A percentile compares a stretch with the other conserved stretches of the same genome.
Conservation (phyloP, 169 alveolate species). For the Neospora caninum region DNA sequence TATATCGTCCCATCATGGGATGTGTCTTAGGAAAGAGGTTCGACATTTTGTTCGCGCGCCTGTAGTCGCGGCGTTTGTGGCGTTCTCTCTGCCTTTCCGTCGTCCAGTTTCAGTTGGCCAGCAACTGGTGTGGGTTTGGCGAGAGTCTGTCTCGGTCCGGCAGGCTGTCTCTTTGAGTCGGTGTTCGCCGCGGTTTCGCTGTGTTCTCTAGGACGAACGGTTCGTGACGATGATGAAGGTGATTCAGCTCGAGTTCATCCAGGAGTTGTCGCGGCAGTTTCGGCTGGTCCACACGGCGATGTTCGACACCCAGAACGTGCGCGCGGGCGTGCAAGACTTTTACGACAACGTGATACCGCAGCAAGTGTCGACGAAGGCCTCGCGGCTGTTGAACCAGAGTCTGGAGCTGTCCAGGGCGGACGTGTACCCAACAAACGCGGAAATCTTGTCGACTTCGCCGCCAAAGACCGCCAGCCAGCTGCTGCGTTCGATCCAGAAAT, state of each 20-base stretch:
- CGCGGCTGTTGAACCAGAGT: conserved; percentile 67
- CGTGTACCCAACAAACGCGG: conserved; percentile 67
- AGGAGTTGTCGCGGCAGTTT: conserved; percentile 72
- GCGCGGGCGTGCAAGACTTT: conserved; percentile 69
- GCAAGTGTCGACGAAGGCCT: conserved; percentile 69
- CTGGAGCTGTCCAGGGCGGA: conserved; percentile 68
- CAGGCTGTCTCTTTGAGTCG: too few relatives aligned
- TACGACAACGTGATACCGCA: conserved; percentile 73
- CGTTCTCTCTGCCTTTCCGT: too few relatives aligned
- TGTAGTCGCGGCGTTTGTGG: too few relatives aligned
- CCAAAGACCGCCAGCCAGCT: conserved; percentile 77
- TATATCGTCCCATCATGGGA: too few relatives aligned
- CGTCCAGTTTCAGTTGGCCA: too few relatives aligned
- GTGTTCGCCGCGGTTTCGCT: not conserved
- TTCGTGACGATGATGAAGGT: conserved; percentile 70
- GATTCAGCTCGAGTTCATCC: conserved; percentile 71
- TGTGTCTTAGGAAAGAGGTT: too few relatives aligned
- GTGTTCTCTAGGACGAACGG: conserved; percentile 49
- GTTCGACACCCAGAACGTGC: conserved; percentile 69
- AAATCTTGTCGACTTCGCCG: conserved; percentile 57
- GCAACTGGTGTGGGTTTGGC: too few relatives aligned
- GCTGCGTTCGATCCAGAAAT: conserved; percentile 68
- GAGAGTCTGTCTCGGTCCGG: too few relatives aligned
- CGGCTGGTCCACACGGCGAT: conserved; percentile 68
- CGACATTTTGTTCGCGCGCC: too few relatives aligned